A percentile compares a stretch with the other conserved stretches of the same genome.
Evolutionary conservation across 2,329 filamentous ascomycete genomes (phyloP).

Genomic region (Fusarium pilosicola): DNA sequence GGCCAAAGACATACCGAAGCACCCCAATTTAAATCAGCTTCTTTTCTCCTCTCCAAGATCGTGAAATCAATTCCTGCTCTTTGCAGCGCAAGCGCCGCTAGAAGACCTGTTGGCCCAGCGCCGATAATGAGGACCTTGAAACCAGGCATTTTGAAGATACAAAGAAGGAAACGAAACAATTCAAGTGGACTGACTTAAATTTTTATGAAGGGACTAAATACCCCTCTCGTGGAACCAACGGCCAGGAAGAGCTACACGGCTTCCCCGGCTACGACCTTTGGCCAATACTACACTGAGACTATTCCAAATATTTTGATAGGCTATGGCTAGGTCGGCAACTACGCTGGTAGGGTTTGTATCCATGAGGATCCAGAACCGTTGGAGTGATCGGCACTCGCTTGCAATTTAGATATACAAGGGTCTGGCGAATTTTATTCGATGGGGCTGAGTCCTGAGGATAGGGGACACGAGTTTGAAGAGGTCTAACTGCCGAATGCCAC

Average conservation of each 20-base stretch:
- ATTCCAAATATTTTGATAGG: background rate
- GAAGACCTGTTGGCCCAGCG: conserved; percentile 16
- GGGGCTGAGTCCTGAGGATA: background rate
- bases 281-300: background rate
- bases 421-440: background rate
- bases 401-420: background rate
- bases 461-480: background rate
- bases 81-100: conserved; percentile 9
- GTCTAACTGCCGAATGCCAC: conserved; percentile 13
- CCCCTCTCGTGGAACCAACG: background rate
- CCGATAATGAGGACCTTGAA: conserved; percentile 25
- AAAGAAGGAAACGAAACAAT: background rate
- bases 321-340: background rate
- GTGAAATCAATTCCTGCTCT: conserved; percentile 14
- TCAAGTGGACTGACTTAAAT: background rate
- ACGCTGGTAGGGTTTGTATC: background rate
- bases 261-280: background rate
- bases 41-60: conserved; percentile 12
- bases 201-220: background rate
- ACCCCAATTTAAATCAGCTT: conserved; percentile 20
- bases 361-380: conserved; percentile 6
- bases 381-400: conserved; percentile 23
- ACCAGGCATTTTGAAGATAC: background rate
- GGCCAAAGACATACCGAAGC: conserved; percentile 24
- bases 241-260: background rate